Evolutionary conservation across 139 green algal species (phyloP).

Genomic region (Tetradesmus lagerheimii): DNA sequence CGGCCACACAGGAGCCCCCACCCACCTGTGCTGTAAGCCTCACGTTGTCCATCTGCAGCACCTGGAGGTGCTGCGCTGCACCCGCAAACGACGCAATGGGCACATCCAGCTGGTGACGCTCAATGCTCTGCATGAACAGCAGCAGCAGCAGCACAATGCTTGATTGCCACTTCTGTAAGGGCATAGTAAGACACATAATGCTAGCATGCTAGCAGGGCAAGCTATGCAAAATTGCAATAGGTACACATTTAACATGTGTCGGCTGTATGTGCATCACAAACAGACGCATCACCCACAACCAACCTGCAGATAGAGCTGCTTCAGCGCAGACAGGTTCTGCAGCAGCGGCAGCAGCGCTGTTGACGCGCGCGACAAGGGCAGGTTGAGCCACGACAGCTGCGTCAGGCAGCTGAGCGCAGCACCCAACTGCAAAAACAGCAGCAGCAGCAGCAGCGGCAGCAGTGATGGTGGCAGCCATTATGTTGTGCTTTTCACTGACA

Average conservation of each 20-base stretch:
- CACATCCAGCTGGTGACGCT: neutral
- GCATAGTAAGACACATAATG: too few relatives aligned
- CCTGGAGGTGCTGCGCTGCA: neutral
- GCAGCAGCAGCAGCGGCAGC: neutral
- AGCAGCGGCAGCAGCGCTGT: constrained; percentile 33
- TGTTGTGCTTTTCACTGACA: too few relatives aligned
- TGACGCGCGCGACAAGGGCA: neutral
- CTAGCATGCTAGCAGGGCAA: too few relatives aligned
- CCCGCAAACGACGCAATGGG: neutral
- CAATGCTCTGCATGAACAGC: constrained; percentile 32
- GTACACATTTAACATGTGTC: too few relatives aligned
- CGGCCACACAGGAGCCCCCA: too few relatives aligned
- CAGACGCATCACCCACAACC: too few relatives aligned
- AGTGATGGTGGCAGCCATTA: too few relatives aligned
- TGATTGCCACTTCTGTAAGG: too few relatives aligned
- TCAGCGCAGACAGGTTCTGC: neutral
- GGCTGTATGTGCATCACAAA: too few relatives aligned
- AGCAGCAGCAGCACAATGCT: neutral
- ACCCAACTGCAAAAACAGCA: neutral
- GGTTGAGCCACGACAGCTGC: constrained; percentile 38
- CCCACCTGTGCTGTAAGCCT: neutral
- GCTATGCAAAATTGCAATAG: too few relatives aligned
- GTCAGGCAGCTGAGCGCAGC: neutral
- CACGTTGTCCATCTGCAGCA: constrained; percentile 45
- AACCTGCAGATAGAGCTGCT: constrained; percentile 43